Evolutionary conservation across 108 stramenopile genomes (phyloP).

Genomic region (Heterococcus sp.): DNA sequence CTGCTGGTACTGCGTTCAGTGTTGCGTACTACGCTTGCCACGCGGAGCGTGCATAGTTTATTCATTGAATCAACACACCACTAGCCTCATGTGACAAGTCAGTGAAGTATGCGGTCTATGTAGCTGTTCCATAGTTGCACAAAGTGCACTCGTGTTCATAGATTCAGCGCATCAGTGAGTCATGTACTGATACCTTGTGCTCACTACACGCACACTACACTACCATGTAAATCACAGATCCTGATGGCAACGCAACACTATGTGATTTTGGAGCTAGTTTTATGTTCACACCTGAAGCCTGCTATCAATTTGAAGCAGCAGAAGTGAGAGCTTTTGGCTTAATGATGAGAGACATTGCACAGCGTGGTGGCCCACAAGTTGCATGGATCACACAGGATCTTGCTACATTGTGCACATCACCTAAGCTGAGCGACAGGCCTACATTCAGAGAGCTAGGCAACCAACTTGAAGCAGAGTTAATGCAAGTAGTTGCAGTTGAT

Average conservation of each 20-base stretch:
- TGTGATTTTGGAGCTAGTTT: constrained; percentile 37
- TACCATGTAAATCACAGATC: too few species aligned
- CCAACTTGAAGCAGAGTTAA: constrained; percentile 33
- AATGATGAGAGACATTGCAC: constrained; percentile 19
- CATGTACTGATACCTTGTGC: too few species aligned
- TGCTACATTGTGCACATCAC: constrained; percentile 7
- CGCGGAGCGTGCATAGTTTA: neutral
- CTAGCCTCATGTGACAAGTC: neutral
- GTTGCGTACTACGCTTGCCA: neutral
- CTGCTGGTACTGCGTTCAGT: neutral
- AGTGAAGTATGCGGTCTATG: neutral
- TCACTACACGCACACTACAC: too few species aligned
- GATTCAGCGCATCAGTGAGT: too few species aligned
- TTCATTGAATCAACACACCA: neutral
- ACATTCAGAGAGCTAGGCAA: constrained; percentile 30
- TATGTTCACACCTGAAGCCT: constrained; percentile 9
- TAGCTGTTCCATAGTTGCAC: too few species aligned
- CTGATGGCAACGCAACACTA: neutral
- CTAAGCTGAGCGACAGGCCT: constrained; percentile 8
- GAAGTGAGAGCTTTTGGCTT: constrained; percentile 46
- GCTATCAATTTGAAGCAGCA: constrained; percentile 13
- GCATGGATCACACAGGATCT: constrained; percentile 31
- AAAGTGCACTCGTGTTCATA: too few species aligned
- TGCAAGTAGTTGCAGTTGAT: constrained; percentile 5
- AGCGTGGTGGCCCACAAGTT: constrained; percentile 8